These are phyloP conservation scores for Sclerospora graminicola DNA, from an alignment of 352 stramenopile genomes.

Conservation along the genomic window DNA sequence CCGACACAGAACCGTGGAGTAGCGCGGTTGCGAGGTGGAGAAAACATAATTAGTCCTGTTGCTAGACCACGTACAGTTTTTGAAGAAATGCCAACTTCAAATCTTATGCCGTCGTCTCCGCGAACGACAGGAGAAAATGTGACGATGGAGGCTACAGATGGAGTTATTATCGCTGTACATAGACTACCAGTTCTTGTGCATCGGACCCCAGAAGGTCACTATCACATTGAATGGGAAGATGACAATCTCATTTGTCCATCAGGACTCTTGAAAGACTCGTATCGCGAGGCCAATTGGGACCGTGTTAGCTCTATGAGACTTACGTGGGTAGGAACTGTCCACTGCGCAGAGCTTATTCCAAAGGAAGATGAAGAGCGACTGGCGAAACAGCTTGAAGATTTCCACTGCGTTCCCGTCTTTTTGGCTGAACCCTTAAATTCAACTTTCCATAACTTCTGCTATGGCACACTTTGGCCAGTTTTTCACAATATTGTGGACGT, in stretches of 20 bases:
- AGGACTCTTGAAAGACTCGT: conserved; percentile 62
- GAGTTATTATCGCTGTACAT: conserved; percentile 94
- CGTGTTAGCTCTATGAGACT: conserved; percentile 68
- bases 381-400: conserved; percentile 68
- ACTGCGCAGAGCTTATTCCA: conserved; percentile 64
- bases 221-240: conserved; percentile 82
- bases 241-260: conserved; percentile 83
- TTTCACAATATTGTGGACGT: conserved; percentile 99
- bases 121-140: conserved; percentile 30
- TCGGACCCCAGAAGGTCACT: conserved; percentile 48
- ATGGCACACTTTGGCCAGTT: conserved; percentile 95
- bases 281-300: conserved; percentile 48
- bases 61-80: conserved; percentile 32
- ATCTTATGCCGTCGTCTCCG: conserved; percentile 43
- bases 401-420: conserved; percentile 97
- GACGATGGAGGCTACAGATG: conserved; percentile 90
- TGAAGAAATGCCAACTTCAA: conserved; percentile 30
- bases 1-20: conserved; percentile 3
- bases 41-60: conserved; percentile 26
- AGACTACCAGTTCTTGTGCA: conserved; percentile 92
- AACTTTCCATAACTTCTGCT: conserved; percentile 93
- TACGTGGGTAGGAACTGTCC: conserved; percentile 79
- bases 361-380: conserved; percentile 78
- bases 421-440: conserved; percentile 74
- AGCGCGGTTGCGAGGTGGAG: conserved; percentile 1